Evolutionary conservation across 2,329 filamentous ascomycete species (phyloP), one percentile per base, ranked within the genome.

Genomic region (Phaeoacremonium minimum): DNA sequence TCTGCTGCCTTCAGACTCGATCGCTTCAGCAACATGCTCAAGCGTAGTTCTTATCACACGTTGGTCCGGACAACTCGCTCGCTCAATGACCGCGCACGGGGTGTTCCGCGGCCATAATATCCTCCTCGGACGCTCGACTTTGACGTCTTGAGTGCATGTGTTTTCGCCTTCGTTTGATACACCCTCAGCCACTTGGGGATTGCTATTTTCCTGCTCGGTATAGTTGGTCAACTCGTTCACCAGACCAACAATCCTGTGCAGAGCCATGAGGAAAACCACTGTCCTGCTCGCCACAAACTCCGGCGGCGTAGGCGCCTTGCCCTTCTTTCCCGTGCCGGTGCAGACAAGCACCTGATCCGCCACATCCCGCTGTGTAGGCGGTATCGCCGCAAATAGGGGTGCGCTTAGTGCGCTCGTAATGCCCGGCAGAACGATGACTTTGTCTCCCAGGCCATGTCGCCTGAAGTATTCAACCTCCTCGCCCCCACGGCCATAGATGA

Each of bases 331-430:
- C 0, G 93, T 98, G 0, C 93, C 93, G 0, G 93, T 98, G 64
- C 93, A 97, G n/a, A 98, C 77, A 17, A 98, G 73, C 1, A 98
- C 83, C 60, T 97, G 90, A 53, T 98, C 93, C 4, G 88, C 85
- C 1, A 95, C 85, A 30, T 85, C 85, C 5, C 93, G 76, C 64
- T 97, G 91, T 2, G 93, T 98, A 0, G 85, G 73, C 2, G 93
- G 91, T 19, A 98, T 87, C 6, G 74, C 80, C 1, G 90, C 90
- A 56, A 97, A 95, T 4, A 98, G 69, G 1, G 91, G 88, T 8
- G 89, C 93, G 38, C 79, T 85, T 26, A 98, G 67, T 2, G 91
- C 88, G 50, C 84, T 90, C 1, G 93, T 97, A 30, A 98, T 85
- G 1, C 93, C 93, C 0, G 93, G 93, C 3, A 98, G 68, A 1